A percentile compares a stretch with the other conserved stretches of the same genome.
These are phyloP conservation scores for Colletotrichum costaricense DNA, from an alignment of 2,329 filamentous ascomycete genomes.

Conservation along the genomic window DNA sequence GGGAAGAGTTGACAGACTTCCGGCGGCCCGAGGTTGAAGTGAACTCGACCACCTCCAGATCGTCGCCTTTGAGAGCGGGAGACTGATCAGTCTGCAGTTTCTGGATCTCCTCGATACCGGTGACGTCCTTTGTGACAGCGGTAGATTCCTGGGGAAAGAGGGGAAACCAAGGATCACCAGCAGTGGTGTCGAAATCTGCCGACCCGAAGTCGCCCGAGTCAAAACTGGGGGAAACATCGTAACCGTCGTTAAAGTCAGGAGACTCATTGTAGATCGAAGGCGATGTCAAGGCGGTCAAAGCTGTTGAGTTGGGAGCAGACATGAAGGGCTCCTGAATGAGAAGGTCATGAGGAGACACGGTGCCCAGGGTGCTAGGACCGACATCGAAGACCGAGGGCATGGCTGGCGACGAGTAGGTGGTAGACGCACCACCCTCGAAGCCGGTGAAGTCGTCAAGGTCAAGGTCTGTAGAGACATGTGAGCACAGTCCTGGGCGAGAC, in stretches of 20 bases:
- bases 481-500: conserved; percentile 4
- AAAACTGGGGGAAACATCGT: conserved; percentile 84
- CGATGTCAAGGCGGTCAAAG: conserved; percentile 86
- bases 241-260: conserved; percentile 76
- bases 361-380: conserved; percentile 69
- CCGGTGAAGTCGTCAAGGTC: conserved; percentile 68
- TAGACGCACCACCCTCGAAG: conserved; percentile 63
- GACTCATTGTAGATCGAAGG: conserved; percentile 84
- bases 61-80: conserved; percentile 57
- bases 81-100: conserved; percentile 47
- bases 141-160: conserved; percentile 71
- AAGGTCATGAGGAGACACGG: conserved; percentile 87
- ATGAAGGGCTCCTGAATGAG: conserved; percentile 75
- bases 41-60: conserved; percentile 56
- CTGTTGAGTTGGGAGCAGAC: conserved; percentile 84
- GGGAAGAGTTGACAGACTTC: conserved; percentile 60
- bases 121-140: conserved; percentile 27
- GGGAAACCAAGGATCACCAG: conserved; percentile 74
- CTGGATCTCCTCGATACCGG: conserved; percentile 33
- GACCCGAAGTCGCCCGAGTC: conserved; percentile 67
- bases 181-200: conserved; percentile 63
- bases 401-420: conserved; percentile 66
- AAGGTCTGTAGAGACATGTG: conserved; percentile 42
- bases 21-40: conserved; percentile 54
- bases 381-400: conserved; percentile 64